A percentile compares a stretch with the other conserved stretches of the same genome.
Conservation (phyloP, 2,329 filamentous ascomycete genomes). For the Blastomyces silverae region DNA sequence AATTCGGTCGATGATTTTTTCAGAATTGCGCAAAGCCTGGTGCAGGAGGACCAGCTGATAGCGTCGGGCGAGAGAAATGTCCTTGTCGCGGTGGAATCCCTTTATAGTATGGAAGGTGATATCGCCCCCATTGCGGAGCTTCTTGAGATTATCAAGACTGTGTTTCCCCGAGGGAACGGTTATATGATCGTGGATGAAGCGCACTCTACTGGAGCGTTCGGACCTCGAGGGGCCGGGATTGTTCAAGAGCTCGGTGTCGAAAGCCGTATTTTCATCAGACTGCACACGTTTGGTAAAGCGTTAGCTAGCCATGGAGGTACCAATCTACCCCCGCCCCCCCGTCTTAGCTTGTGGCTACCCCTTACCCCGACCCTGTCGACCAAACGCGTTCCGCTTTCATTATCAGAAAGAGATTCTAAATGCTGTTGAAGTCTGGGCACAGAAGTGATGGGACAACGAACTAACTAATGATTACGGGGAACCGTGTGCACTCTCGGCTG, state of each 20-base stretch:
- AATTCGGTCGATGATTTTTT: conserved; percentile 39
- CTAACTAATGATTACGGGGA: neutral
- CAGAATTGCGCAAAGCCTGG: conserved; percentile 31
- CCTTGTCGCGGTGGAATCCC: conserved; percentile 61
- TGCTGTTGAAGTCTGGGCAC: neutral
- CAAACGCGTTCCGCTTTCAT: neutral
- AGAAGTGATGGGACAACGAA: neutral
- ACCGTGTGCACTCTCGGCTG: neutral
- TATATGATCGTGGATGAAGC: conserved; percentile 54
- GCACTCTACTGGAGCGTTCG: conserved; percentile 48
- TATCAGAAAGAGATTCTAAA: neutral
- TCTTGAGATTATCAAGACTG: conserved; percentile 49
- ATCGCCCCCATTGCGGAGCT: conserved; percentile 58
- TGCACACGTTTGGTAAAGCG: conserved; percentile 52
- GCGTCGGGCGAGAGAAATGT: conserved; percentile 45
- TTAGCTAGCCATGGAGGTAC: conserved; percentile 60
- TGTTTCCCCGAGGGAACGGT: conserved; percentile 52
- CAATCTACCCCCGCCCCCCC: neutral
- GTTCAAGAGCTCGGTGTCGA: conserved; percentile 48
- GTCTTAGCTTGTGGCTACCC: neutral
- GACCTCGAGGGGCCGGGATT: conserved; percentile 44
- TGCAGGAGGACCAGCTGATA: conserved; percentile 32
- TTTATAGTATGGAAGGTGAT: conserved; percentile 83
- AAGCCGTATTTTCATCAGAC: conserved; percentile 43
- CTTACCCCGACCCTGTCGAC: neutral